These are phyloP conservation scores for Epichloe baconii DNA, from an alignment of 2,329 filamentous ascomycete genomes.

Conservation along the genomic window DNA sequence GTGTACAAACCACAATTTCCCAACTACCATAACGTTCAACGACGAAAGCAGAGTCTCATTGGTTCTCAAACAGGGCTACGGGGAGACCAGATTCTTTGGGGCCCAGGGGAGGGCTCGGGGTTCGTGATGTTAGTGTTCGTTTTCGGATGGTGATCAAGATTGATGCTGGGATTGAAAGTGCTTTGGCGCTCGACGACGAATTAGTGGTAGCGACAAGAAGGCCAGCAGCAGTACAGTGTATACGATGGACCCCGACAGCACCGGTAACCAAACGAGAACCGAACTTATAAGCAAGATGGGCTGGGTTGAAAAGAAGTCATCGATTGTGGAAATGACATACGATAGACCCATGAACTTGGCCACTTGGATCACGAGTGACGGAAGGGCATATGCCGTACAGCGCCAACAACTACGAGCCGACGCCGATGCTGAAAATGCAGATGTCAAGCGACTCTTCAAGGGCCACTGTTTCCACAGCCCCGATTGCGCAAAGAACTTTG, in stretches of 20 bases:
- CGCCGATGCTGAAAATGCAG: slow-evolving; percentile 27
- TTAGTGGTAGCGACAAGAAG: slow-evolving; percentile 83
- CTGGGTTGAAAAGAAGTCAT: slow-evolving; percentile 68
- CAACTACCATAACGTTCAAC: slow-evolving; percentile 50
- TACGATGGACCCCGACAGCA: slow-evolving; percentile 79
- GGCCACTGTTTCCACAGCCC: slow-evolving; percentile 86
- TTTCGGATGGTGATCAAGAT: slow-evolving; percentile 98
- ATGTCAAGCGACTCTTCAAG: slow-evolving; percentile 60
- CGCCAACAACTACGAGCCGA: slow-evolving; percentile 36
- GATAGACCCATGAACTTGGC: slow-evolving; percentile 94
- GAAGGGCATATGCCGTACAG: slow-evolving; percentile 83
- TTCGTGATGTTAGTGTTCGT: slow-evolving; percentile 76
- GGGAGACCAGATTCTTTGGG: slow-evolving; percentile 53
- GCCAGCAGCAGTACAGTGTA: slow-evolving; percentile 91
- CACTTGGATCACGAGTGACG: slow-evolving; percentile 83
- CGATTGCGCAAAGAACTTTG: slow-evolving; percentile 42
- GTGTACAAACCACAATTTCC: slow-evolving; percentile 78
- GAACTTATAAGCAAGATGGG: slow-evolving; percentile 79
- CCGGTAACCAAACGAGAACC: slow-evolving; percentile 75
- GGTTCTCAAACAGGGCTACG: slow-evolving; percentile 40
- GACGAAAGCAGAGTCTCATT: slow-evolving; percentile 47
- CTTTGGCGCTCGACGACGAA: slow-evolving; percentile 82
- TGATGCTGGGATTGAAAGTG: slow-evolving; percentile 83
- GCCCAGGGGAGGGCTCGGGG: slow-evolving; percentile 72
- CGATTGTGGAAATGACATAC: slow-evolving; percentile 74